Conservation (phyloP, 108 stramenopile genomes). For the Phaeodactylum tricornutum region DNA sequence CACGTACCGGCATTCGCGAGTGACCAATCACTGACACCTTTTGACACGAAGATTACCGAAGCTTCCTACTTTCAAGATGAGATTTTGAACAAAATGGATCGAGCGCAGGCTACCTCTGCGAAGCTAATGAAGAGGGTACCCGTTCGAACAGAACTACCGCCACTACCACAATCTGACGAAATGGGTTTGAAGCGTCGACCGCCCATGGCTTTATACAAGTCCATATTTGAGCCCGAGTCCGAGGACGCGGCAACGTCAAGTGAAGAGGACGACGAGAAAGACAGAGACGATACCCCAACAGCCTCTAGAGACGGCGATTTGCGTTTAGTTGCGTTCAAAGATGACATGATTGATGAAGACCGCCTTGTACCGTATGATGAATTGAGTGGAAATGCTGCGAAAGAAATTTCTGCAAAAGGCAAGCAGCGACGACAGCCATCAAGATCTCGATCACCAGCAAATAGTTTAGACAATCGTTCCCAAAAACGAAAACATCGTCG, state of each 20-base stretch:
- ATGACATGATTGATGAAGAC: conserved; percentile 1
- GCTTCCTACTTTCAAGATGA: conserved; percentile 32
- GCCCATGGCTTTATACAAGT: conserved; percentile 25
- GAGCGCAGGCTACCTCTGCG: neutral
- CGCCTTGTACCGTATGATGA: conserved; percentile 1
- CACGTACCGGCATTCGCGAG: conserved; percentile 22
- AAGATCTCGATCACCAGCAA: too few species aligned
- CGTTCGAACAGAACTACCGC: neutral
- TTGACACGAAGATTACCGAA: conserved; percentile 8
- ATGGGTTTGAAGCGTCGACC: conserved; percentile 10
- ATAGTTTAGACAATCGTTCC: neutral
- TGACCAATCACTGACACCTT: neutral
- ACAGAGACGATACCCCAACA: neutral
- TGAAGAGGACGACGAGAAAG: conserved; percentile 1
- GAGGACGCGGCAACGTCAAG: conserved; percentile 5
- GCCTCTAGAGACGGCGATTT: neutral
- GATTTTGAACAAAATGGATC: conserved; percentile 13
- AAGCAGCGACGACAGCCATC: too few species aligned
- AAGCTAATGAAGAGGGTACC: conserved; percentile 1
- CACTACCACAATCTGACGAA: neutral
- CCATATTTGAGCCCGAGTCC: conserved; percentile 31
- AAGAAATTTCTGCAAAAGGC: too few species aligned
- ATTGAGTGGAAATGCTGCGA: too few species aligned
- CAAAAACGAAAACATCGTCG: conserved; percentile 7
- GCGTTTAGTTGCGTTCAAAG: neutral